Evolutionary conservation across 805 yeast species (phyloP), one percentile per base, ranked within the genome.

Genomic region (Candida manassasensis): DNA sequence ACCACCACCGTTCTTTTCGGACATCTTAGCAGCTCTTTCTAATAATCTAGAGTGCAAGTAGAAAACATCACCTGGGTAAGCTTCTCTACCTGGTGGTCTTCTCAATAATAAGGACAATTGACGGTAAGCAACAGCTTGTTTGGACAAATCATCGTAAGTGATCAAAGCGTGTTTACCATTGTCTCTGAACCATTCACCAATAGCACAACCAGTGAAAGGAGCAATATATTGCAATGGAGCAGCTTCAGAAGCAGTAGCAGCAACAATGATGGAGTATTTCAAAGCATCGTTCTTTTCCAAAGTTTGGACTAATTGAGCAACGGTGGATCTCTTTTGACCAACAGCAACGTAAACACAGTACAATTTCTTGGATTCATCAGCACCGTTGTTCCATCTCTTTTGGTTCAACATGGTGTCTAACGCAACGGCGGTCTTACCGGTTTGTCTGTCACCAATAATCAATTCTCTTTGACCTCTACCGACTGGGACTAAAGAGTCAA

Each of bases 151-250:
- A 71, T 90, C 97, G 75, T 77, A 90, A 81, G 87, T 75, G 71
- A 90, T 93, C 75, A 90, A 77, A 57, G 97, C 94, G 73, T 93
- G 97, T 70, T 73, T 85, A 67, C 96, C 96, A 73, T 90, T 93
- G 80, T 93, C 99, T 81, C 98, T 87, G 94, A 93, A 93, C 98
- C 98, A 93, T 79, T 93, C 99, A 77, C 97, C 96, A 68, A 93
- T 89, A 62, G 99, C 95, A 69, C 95, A 84, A 54, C 89, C 99
- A 57, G 98, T 87, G 96, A 93, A 93, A 69, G 99, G 99, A 77
- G 99, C 97, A 68, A 93, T 75, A 79, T 88, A 93, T 80, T 93
- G 99, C 72, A 93, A 79, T 70, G 98, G 99, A 70, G 99, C 98
- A 57, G 98, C 98, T 79, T 93, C 98, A 47, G 98, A 93, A 55